phyloP scores from a whole-genome alignment of 2,329 filamentous ascomycete species.

The Exophiala lecanii-corni region DNA sequence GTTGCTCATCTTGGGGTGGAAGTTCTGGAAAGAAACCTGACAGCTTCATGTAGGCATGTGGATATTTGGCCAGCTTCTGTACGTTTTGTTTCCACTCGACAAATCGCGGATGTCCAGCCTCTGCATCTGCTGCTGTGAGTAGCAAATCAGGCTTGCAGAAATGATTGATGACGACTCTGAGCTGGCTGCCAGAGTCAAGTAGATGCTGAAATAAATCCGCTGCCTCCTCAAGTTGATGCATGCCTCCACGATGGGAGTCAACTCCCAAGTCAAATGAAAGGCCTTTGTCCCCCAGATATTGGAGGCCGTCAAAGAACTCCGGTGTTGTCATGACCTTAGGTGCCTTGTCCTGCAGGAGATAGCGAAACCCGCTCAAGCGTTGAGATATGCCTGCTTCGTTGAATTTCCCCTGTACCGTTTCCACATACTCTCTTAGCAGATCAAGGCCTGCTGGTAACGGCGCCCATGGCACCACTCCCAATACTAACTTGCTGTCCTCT shows the following conservation, averaged over 20 bases:
- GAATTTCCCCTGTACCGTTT: slow-evolving; percentile 50
- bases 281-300: slow-evolving; percentile 58
- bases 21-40: slow-evolving; percentile 82
- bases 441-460: slow-evolving; percentile 63
- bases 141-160: slow-evolving; percentile 80
- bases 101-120: slow-evolving; percentile 51
- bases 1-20: slow-evolving; percentile 38
- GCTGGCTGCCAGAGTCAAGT: slow-evolving; percentile 54
- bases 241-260: slow-evolving; percentile 71
- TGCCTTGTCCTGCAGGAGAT: slow-evolving; percentile 74
- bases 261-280: slow-evolving; percentile 79
- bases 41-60: slow-evolving; percentile 81
- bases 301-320: slow-evolving; percentile 62
- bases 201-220: slow-evolving; percentile 65
- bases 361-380: slow-evolving; percentile 74
- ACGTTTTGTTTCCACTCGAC: slow-evolving; percentile 66
- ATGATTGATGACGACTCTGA: slow-evolving; percentile 73
- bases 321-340: slow-evolving; percentile 59
- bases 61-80: slow-evolving; percentile 59
- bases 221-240: slow-evolving; percentile 67
- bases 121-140: slow-evolving; percentile 34
- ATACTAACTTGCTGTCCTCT: slow-evolving; percentile 52
- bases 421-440: slow-evolving; percentile 62
- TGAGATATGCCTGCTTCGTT: slow-evolving; percentile 60
- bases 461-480: slow-evolving; percentile 80